A percentile compares a stretch with the other conserved stretches of the same genome.
phyloP scores from a whole-genome alignment of 768 basidiomycete species.

The Boletus tylopilopsis region DNA sequence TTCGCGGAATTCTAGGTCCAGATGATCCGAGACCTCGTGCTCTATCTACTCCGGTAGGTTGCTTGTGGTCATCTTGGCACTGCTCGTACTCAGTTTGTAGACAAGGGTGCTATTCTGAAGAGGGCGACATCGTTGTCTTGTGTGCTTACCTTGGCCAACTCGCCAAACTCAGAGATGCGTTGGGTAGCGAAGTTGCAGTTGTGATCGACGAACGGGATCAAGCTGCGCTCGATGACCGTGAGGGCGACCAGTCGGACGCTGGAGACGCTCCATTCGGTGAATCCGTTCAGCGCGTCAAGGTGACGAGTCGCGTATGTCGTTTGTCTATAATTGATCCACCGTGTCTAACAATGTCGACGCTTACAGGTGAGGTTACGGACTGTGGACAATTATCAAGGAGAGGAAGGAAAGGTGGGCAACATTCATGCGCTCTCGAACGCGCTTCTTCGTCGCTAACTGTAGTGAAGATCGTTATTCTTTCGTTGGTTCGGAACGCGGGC shows the following conservation, averaged over 20 bases:
- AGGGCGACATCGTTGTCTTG: constrained; percentile 52
- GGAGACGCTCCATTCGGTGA: constrained; percentile 15
- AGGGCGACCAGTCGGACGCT: constrained; percentile 37
- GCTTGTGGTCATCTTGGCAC: background rate
- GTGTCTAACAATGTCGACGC: background rate
- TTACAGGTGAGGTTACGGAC: constrained; percentile 64
- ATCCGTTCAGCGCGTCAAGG: constrained; percentile 44
- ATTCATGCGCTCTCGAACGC: background rate
- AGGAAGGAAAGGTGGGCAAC: constrained; percentile 52
- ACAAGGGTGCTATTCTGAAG: constrained; percentile 44
- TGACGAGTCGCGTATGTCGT: constrained; percentile 47
- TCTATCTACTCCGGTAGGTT: constrained; percentile 43
- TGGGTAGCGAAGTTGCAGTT: constrained; percentile 49
- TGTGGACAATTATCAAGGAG: constrained; percentile 77
- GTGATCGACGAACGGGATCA: constrained; percentile 69
- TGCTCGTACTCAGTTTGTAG: constrained; percentile 19
- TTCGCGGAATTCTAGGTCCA: constrained; percentile 25
- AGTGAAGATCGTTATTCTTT: constrained; percentile 64
- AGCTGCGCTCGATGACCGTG: constrained; percentile 52
- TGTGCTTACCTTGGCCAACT: constrained; percentile 54
- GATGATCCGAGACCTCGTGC: constrained; percentile 51
- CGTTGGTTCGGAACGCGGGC: constrained; percentile 70
- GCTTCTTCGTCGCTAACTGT: background rate
- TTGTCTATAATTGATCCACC: background rate
- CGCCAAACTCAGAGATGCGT: constrained; percentile 39